Conservation (phyloP, 202 grass and related monocot genomes). For the Setaria italica region DNA sequence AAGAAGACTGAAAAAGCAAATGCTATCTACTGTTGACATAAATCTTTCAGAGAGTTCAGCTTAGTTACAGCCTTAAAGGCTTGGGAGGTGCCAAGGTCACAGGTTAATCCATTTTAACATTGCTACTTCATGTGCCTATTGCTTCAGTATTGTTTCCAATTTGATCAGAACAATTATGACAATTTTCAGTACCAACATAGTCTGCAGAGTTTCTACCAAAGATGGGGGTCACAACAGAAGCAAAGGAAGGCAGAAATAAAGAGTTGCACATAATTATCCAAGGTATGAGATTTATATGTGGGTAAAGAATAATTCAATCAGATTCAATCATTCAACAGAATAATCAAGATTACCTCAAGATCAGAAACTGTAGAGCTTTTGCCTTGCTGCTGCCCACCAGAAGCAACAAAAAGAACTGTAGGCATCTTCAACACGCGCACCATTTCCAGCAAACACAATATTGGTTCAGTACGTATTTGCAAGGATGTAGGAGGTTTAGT, state of each 20-base stretch:
- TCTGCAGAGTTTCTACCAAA: not conserved
- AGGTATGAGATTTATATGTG: not conserved
- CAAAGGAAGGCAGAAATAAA: constrained; percentile 18
- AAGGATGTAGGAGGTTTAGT: constrained; percentile 61
- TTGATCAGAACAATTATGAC: constrained; percentile 5
- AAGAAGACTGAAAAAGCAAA: not conserved
- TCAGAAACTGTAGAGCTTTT: constrained; percentile 57
- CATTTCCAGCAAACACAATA: constrained; percentile 88
- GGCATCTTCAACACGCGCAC: constrained; percentile 67
- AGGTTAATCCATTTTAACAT: not conserved
- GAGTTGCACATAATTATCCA: not conserved
- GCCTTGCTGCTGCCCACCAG: constrained; percentile 51
- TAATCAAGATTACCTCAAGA: constrained; percentile 65
- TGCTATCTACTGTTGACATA: not conserved
- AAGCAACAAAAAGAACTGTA: constrained; percentile 64
- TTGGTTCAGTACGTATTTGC: constrained; percentile 69
- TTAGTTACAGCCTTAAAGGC: not conserved
- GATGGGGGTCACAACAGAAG: not conserved
- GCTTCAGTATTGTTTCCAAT: not conserved
- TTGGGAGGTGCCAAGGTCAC: not conserved
- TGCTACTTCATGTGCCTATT: constrained; percentile 6
- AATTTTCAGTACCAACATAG: not conserved
- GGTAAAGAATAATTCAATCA: constrained; percentile 8
- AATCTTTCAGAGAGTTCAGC: constrained; percentile 4
- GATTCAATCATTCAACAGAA: not conserved